Base-by-base conservation (phyloP, 2,329 filamentous ascomycete species). In the Gyromitra esculenta region DNA sequence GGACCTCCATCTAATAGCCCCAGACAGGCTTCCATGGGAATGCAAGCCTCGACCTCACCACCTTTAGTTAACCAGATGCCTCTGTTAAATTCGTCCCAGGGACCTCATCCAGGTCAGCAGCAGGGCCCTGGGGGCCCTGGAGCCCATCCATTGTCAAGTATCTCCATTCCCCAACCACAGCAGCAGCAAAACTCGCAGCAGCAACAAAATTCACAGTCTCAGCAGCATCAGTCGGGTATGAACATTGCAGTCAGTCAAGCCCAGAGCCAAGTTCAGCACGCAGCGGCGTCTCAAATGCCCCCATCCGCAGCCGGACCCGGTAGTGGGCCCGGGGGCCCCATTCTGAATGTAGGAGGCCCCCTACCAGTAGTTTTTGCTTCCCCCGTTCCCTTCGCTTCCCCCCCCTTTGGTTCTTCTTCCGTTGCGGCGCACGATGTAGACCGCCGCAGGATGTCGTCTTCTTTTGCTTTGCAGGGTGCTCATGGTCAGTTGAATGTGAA, bases 401-500 rank as follows among this genome's bases (percentile, higher is more conserved):
- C 67, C 39, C 71, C 75, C 59, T 75, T 75, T 77, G 70, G 72
- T 74, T 75, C 60, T 68, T 54, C 72, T 52, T 71, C 75, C 75
- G 54, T 69, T 77, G 64, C 75, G 75, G 71, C 70, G 75, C 75
- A 69, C 70, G 75, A 75, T 77, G 64, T 75, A 39, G 75, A 77
- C 65, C 66, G 77, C 43, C 69, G 77, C 35, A 78, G 65, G 60
- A 73, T 74, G 62, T 78, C 69, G 65, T 78, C 75, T 74, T 75
- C 75, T 77, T 77, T 77, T 69, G 69, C 73, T 78, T 74, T 78
- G 54, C 77, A 78, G 57, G 77, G 75, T 77, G 70, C 77, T 78
- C 75, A 78, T 76, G 67, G 77, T 77, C 75, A 73, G 59, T 75
- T 77, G 75, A 77, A 77, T 77, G 75, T 89, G 82, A 81, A 89